These are phyloP conservation scores for Radiomyces spectabilis DNA, from an alignment of 192 early-diverging fungal genomes.

Conservation along the genomic window DNA sequence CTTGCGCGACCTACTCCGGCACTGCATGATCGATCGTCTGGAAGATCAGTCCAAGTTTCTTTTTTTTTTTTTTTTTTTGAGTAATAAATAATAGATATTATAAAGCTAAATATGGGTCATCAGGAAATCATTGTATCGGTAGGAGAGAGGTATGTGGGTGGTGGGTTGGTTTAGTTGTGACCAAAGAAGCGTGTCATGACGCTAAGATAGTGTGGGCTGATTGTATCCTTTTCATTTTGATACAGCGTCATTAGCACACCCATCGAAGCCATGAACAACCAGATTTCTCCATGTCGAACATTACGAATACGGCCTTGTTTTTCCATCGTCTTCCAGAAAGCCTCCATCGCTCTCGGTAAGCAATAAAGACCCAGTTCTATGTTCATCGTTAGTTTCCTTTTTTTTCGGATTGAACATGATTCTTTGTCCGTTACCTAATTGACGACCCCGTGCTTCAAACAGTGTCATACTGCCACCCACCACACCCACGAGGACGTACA, in stretches of 20 bases:
- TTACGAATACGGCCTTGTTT: conserved; percentile 50
- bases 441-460: conserved; percentile 55
- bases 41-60: background rate
- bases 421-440: conserved; percentile 24
- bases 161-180: conserved; percentile 55
- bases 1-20: too few relatives aligned
- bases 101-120: too few relatives aligned
- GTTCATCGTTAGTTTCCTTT: background rate
- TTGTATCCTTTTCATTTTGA: conserved; percentile 67
- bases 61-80: background rate
- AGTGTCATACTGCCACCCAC: conserved; percentile 48
- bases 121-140: too few relatives aligned
- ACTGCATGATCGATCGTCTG: too few relatives aligned
- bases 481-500: conserved; percentile 50
- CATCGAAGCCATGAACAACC: conserved; percentile 65
- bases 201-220: conserved; percentile 67
- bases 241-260: conserved; percentile 76
- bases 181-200: conserved; percentile 78
- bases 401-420: conserved; percentile 1
- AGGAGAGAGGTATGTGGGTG: too few relatives aligned
- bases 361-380: conserved; percentile 82
- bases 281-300: conserved; percentile 61
- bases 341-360: conserved; percentile 70
- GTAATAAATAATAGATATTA: background rate
- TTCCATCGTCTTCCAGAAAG: conserved; percentile 52